Evolutionary conservation across 2,329 filamentous ascomycete genomes (phyloP), one percentile per base, ranked within the genome.

Genomic region (Albifimbria verrucaria): DNA sequence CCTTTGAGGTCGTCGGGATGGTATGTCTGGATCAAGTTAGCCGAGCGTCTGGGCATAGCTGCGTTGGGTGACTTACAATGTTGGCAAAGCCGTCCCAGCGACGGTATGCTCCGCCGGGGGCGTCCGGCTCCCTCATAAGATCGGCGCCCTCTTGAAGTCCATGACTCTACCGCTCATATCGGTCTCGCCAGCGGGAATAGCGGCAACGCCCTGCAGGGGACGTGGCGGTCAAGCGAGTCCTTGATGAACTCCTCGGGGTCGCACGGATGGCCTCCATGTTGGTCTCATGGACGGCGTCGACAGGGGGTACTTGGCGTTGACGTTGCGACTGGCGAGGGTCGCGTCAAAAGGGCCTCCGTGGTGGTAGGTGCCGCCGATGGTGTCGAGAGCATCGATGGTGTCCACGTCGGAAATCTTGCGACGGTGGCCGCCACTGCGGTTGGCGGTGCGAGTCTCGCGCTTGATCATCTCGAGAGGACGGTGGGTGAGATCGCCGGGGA

Each of bases 341-440:
- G 92, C 90, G 67, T 97, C 93, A 62, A 89, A 97, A 0, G 93
- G 93, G 0, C 93, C 92, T 58, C 88, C 90, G 63, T 97, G 93
- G 69, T 97, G 93, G 70, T 96, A 96, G 2, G 79, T 72, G 18
- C 79, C 79, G 49, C 82, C 81, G 41, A 79, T 69, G n/a, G 81
- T 78, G 66, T 96, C 93, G 1, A 97, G 82, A 5, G 77, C 75
- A 68, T 97, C 93, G 63, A 97, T 94, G 9, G 79, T 77, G 68
- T 97, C 92, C 2, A 90, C 81, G 23, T 86, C 82, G 17, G 87
- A 78, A 62, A 86, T 77, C 63, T 79, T 81, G 66, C 83, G 86
- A 60, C 78, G 81, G 66, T 86, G 88, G 47, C 89, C 78, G 67
- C 88, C 86, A 2, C 82, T 82, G 48, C 86, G 83, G 64, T 90